Evolutionary conservation across 1,284 basidiomycete species (phyloP), one percentile per base, ranked within the genome.

Genomic region (Athelia psychrophila): DNA sequence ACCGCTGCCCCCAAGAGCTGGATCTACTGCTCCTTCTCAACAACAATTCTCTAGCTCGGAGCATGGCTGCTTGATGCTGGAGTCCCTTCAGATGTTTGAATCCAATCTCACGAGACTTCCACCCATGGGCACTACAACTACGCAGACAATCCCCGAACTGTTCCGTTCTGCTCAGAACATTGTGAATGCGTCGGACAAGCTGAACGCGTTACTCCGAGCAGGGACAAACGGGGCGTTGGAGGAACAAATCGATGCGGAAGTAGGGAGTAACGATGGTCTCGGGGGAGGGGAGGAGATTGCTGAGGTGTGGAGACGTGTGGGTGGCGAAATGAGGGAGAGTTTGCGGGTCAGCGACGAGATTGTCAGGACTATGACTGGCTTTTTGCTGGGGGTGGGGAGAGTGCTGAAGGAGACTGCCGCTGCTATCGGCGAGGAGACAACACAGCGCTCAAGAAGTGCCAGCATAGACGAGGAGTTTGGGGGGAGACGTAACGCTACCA

Each of bases 291-390:
- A 51, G 24, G 74, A 78, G 44, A 61, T 80, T 22, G 76, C 73
- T 3, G 80, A 82, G 51, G 67, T 89, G 20, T 91, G 87, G 87
- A 72, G 78, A 50, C 68, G 74, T 47, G 78, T 91, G 10, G 84
- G 86, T 1, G 76, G 75, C 3, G 88, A 91, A 53, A 86, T 83
- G 60, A 68, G 88, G 35, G 89, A 92, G 51, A 78, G 80, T 47
- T 57, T 88, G 54, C 74, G 86, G 58, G 75, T 83, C 47, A 86
- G 85, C 54, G 89, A 91, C 63, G 89, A 91, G 61, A 71, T 90
- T 40, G 83, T 91, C 1, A 72, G 90, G 49, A 82, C 80, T 9
- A 73, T 88, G 64, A 91, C 90, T 2, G 81, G 80, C 36, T 81
- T 92, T 54, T 65, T 92, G 56, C 69, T 91, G 19, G 86, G 86